These are phyloP conservation scores for Perkinsus olseni DNA, from an alignment of 169 alveolate species.

Conservation along the genomic window DNA sequence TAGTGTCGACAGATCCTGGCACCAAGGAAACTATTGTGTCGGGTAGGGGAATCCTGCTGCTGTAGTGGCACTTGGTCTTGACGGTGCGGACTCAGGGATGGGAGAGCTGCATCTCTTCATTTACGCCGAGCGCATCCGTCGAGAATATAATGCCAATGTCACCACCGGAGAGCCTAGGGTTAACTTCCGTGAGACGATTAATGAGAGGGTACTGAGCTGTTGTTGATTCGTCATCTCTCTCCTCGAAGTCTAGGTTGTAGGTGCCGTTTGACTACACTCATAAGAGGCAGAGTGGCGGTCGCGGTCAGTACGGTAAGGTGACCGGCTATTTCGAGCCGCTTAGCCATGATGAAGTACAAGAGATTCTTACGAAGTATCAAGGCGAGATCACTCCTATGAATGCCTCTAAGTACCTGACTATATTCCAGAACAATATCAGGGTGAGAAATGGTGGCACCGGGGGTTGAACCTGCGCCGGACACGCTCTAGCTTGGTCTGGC, in stretches of 20 bases:
- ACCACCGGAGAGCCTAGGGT: conserved; percentile 86
- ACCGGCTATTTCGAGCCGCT: conserved; percentile 81
- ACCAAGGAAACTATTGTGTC: conserved; percentile 70
- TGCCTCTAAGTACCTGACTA: conserved; percentile 33
- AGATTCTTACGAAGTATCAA: conserved; percentile 25
- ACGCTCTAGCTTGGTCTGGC: conserved; percentile 48
- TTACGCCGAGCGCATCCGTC: conserved; percentile 83
- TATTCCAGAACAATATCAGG: conserved; percentile 17
- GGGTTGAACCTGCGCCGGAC: conserved; percentile 9
- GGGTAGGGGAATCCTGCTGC: conserved; percentile 66
- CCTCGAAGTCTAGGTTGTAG: too few species aligned
- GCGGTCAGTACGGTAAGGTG: conserved; percentile 90
- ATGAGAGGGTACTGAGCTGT: conserved; percentile 6
- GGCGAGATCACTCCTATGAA: conserved; percentile 40
- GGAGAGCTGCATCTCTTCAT: conserved; percentile 89
- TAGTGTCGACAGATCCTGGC: conserved; percentile 69
- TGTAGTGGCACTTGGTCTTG: background rate
- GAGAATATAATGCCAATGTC: conserved; percentile 68
- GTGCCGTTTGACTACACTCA: conserved; percentile 80
- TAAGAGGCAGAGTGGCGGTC: conserved; percentile 93
- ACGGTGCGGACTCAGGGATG: conserved; percentile 82
- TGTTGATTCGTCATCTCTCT: background rate
- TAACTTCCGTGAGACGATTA: conserved; percentile 55
- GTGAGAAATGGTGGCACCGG: background rate
- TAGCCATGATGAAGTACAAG: conserved; percentile 43